These are phyloP conservation scores for Penicillium brevicompactum DNA, from an alignment of 2,329 filamentous ascomycete genomes.

Conservation along the genomic window DNA sequence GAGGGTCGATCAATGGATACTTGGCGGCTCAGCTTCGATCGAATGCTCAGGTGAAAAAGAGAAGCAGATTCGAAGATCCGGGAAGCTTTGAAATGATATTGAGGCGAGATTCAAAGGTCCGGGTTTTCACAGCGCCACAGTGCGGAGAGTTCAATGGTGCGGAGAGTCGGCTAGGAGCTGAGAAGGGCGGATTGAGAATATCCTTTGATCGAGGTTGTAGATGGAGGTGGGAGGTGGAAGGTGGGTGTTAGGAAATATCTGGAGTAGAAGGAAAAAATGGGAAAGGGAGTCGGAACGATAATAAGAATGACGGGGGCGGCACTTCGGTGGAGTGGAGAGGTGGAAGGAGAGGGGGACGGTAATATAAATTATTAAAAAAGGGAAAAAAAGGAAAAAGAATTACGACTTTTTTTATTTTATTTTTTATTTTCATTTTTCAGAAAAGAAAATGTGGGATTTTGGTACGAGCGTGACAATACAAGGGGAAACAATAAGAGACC, in stretches of 20 bases:
- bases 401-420: neutral
- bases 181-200: conserved; percentile 22
- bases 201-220: conserved; percentile 2
- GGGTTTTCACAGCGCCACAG: conserved; percentile 19
- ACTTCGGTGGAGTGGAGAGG: conserved; percentile 22
- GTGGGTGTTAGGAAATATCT: conserved; percentile 4
- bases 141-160: conserved; percentile 17
- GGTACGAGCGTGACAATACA: conserved; percentile 15
- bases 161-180: neutral
- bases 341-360: conserved; percentile 28
- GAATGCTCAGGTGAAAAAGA: conserved; percentile 5
- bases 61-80: conserved; percentile 4
- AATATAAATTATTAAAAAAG: conserved; percentile 21
- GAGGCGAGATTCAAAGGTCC: conserved; percentile 8
- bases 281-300: conserved; percentile 25
- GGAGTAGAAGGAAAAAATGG: conserved; percentile 9
- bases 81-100: neutral
- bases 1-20: conserved; percentile 18
- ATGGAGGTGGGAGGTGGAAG: conserved; percentile 1
- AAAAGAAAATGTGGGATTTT: conserved; percentile 20
- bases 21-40: conserved; percentile 23
- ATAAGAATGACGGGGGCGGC: conserved; percentile 32
- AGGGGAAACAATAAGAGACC: neutral
- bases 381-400: conserved; percentile 25
- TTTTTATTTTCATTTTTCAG: neutral